A percentile compares a stretch with the other conserved stretches of the same genome.
These are phyloP conservation scores for Agapanthus africanus DNA, from an alignment of 106 monocot species.

Conservation along the genomic window DNA sequence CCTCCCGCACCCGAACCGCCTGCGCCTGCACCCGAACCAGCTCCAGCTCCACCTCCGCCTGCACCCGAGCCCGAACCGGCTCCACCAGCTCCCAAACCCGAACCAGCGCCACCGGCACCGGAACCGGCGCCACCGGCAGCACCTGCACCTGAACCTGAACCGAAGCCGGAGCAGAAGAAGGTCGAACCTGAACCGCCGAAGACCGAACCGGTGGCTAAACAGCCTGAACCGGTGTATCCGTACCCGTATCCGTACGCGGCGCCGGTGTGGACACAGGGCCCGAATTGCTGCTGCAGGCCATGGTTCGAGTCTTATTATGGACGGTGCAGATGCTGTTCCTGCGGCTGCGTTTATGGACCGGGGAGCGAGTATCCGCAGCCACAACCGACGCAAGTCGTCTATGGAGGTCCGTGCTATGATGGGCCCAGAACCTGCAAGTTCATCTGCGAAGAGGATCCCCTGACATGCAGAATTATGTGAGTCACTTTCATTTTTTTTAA, in stretches of 20 bases:
- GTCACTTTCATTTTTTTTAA: no score
- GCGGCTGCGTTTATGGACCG: conserved; percentile 9
- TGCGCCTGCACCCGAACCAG: background rate
- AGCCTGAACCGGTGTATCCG: no score
- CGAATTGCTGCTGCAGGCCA: conserved; percentile 21
- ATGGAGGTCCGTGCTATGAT: no score
- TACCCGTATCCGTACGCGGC: background rate
- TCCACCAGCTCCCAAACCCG: background rate
- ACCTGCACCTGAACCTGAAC: background rate
- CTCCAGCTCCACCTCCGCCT: background rate
- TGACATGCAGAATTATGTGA: no score
- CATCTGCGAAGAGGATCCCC: no score
- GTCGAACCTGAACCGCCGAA: no score
- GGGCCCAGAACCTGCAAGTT: no score
- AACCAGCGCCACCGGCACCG: background rate
- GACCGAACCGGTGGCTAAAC: no score
- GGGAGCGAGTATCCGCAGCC: background rate
- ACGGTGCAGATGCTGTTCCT: conserved; percentile 22
- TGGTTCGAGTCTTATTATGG: conserved; percentile 23
- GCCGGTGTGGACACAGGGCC: background rate
- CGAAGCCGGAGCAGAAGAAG: no score
- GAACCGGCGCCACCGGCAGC: background rate
- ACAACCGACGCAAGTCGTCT: no score
- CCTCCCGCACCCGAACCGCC: background rate
- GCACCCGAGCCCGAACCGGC: no score